Percentiles rank a stretch among this genome's conserved stretches.
Evolutionary conservation across 306 rosid genomes (phyloP).

Genomic region (Citrullus colocynthis): DNA sequence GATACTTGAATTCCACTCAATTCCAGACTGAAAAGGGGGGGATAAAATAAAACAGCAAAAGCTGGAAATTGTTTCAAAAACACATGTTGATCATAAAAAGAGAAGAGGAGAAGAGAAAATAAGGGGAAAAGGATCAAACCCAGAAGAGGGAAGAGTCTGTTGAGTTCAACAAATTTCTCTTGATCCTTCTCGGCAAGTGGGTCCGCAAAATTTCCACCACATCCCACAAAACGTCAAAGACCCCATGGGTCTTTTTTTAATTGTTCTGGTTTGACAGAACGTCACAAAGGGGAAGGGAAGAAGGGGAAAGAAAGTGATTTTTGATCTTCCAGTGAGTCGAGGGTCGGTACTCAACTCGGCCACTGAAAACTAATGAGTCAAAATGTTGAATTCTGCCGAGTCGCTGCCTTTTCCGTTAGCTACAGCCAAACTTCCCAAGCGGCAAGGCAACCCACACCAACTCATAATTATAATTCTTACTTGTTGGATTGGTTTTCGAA

Average conservation of each 20-base stretch:
- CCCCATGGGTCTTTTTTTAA: constrained; percentile 13
- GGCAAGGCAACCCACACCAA: not conserved
- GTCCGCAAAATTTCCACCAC: constrained; percentile 30
- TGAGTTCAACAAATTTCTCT: constrained; percentile 3
- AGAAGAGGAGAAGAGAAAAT: constrained; percentile 14
- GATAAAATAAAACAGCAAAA: constrained; percentile 8
- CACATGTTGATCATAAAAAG: constrained; percentile 1
- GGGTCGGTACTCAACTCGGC: not conserved
- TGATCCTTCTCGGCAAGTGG: constrained; percentile 30
- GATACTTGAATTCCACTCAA: constrained; percentile 54
- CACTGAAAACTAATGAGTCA: not conserved
- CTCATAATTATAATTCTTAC: not conserved
- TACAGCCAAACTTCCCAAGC: not conserved
- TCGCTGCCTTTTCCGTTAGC: not conserved
- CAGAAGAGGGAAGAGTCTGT: constrained; percentile 4
- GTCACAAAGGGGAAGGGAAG: constrained; percentile 14
- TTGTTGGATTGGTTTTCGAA: not conserved
- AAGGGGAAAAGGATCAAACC: constrained; percentile 18
- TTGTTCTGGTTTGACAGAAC: constrained; percentile 32
- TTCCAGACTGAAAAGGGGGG: constrained; percentile 19
- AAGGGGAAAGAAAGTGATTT: not conserved
- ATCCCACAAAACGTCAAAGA: constrained; percentile 40
- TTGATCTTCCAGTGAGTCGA: constrained; percentile 2
- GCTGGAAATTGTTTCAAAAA: constrained; percentile 16
- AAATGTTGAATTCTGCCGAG: not conserved